Evolutionary conservation across 2,329 filamentous ascomycete species (phyloP), one percentile per base, ranked within the genome.

Genomic region (Aspergillus thermomutatus): DNA sequence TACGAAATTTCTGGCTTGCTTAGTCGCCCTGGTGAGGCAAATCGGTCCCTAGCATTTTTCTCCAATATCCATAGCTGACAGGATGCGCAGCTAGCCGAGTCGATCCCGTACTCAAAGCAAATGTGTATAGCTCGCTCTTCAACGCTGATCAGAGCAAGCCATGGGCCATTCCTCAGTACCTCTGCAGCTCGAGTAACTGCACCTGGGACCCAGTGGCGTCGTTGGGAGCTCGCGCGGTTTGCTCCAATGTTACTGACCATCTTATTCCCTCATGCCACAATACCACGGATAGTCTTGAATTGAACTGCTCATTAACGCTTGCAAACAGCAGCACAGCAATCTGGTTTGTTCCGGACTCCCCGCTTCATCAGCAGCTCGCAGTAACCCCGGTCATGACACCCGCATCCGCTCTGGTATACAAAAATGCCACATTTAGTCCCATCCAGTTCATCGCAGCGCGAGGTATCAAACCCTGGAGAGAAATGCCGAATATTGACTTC

Each of bases 101-200:
- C 6, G 51, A 60, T n/a, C 28, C 59, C 6, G 50, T 26, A 10
- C 45, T 61, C 26, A 61, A 61, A 27, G 59, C 48, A 2, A 59
- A 57, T 5, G 46, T 57, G 6, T 61, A 61, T 28, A 61, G 56
- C 37, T 47, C 59, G 1, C 52, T 61, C 9, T 57, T 57, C 31
- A 57, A 53, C n/a, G 52, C 21, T 6, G 59, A 61, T 21, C 19
- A 28, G 5, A 43, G 45, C 1, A 49, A 47, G 5, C 52, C 59
- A 7, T 61, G 59, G 59, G 40, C 56, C 9, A 57, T 14, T 17
- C 59, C 56, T 0, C 26, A 54, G 7, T 57, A 59, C 23, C 43
- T 50, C n/a, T 61, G 59, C 25, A 53, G 34, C 11, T 48, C 59
- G 0, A 49, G 56, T 3, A 61, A 61, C 26, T 61, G 59, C 48